A percentile compares a stretch with the other conserved stretches of the same genome.
Evolutionary conservation across 176 grass and related monocot genomes (phyloP).

Genomic region (Oropetium thomaeum): DNA sequence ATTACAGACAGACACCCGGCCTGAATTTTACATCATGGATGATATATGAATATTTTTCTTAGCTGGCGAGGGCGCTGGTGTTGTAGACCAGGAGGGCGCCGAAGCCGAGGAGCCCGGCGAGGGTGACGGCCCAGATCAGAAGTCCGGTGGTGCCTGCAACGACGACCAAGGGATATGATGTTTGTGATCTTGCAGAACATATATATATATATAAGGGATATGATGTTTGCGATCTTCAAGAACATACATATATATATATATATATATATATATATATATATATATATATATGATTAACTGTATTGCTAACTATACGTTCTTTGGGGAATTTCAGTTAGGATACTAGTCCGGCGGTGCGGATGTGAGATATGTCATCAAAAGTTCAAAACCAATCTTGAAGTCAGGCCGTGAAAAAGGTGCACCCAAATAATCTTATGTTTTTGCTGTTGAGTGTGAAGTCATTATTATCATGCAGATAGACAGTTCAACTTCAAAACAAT

Average conservation of each 20-base stretch:
- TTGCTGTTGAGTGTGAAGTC: not conserved
- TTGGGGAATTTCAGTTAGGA: not conserved
- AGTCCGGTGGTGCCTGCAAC: conserved; percentile 78
- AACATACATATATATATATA: no score
- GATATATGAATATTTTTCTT: conserved; percentile 17
- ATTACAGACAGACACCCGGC: conserved; percentile 26
- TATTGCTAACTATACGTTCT: not conserved
- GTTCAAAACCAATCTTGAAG: not conserved
- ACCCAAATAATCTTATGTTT: not conserved
- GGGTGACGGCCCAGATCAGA: conserved; percentile 91
- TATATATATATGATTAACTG: not conserved
- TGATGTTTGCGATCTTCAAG: no score
- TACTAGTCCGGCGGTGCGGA: not conserved
- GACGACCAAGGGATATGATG: not conserved
- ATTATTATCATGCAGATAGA: not conserved
- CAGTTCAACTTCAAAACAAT: not conserved
- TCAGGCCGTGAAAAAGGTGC: not conserved
- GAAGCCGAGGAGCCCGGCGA: conserved; percentile 70
- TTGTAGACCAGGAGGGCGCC: conserved; percentile 94
- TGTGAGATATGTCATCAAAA: no score
- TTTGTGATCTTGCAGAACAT: no score
- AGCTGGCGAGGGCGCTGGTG: conserved; percentile 86
- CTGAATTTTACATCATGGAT: conserved; percentile 19
- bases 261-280: no score
- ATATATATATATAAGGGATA: no score